Evolutionary conservation across 768 basidiomycete species (phyloP).

Genomic region (Boletus patriciae): DNA sequence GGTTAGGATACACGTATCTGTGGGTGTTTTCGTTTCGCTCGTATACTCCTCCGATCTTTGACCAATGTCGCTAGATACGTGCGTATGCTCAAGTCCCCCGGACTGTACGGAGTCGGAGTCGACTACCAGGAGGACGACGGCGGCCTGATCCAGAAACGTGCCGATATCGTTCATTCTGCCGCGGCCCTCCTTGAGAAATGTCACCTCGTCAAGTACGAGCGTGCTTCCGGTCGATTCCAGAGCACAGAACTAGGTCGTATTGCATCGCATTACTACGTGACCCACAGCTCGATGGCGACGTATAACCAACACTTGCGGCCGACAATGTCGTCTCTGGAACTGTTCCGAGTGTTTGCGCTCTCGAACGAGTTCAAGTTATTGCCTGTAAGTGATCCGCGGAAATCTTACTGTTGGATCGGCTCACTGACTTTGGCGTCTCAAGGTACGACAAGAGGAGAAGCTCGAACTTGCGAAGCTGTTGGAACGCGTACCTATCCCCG

Average conservation of each 20-base stretch:
- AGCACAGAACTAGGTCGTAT: constrained; percentile 93
- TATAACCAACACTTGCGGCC: constrained; percentile 93
- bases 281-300: constrained; percentile 92
- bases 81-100: constrained; percentile 89
- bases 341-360: constrained; percentile 94
- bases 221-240: constrained; percentile 83
- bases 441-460: constrained; percentile 82
- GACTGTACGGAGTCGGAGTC: constrained; percentile 80
- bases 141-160: constrained; percentile 86
- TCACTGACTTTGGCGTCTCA: not conserved
- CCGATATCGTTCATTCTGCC: constrained; percentile 91
- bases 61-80: constrained; percentile 62
- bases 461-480: constrained; percentile 86
- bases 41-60: constrained; percentile 5
- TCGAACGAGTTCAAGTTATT: constrained; percentile 95
- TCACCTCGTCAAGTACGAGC: constrained; percentile 91
- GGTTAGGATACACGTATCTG: constrained; percentile 95
- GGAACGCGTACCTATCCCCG: constrained; percentile 94
- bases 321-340: constrained; percentile 83
- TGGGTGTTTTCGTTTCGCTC: constrained; percentile 39
- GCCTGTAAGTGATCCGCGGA: constrained; percentile 48
- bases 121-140: constrained; percentile 90
- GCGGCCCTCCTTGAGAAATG: constrained; percentile 94
- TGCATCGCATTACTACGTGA: constrained; percentile 94
- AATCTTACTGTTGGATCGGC: not conserved